Percentiles rank a stretch among this genome's conserved stretches.
Conservation (phyloP, 2,329 filamentous ascomycete species). For the Trichoderma sp. region DNA sequence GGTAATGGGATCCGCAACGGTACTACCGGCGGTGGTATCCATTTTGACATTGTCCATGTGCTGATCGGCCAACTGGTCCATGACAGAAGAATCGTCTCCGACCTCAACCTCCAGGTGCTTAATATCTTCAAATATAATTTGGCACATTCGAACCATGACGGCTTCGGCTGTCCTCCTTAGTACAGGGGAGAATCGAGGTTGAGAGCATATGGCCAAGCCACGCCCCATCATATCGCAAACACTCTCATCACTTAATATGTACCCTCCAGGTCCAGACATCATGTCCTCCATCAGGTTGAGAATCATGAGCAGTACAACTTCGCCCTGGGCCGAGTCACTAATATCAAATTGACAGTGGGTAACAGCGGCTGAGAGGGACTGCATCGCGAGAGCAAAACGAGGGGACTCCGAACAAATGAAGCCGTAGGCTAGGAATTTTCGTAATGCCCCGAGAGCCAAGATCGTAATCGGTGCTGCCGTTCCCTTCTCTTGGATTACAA, state of each 20-base stretch:
- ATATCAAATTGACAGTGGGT: slow-evolving; percentile 98
- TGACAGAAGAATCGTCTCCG: slow-evolving; percentile 63
- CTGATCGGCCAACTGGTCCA: slow-evolving; percentile 67
- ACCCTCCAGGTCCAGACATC: slow-evolving; percentile 89
- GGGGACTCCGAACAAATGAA: slow-evolving; percentile 83
- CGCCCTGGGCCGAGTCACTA: slow-evolving; percentile 90
- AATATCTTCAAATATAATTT: slow-evolving; percentile 93
- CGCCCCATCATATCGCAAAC: slow-evolving; percentile 99
- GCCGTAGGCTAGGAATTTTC: slow-evolving; percentile 95
- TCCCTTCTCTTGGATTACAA: slow-evolving; percentile 94
- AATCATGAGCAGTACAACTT: slow-evolving; percentile 92
- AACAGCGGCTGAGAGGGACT: slow-evolving; percentile 88
- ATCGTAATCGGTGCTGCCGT: slow-evolving; percentile 97
- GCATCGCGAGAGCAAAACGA: slow-evolving; percentile 89
- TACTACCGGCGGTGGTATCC: slow-evolving; percentile 59
- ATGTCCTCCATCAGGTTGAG: slow-evolving; percentile 98
- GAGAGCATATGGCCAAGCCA: slow-evolving; percentile 94
- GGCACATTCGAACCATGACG: slow-evolving; percentile 98
- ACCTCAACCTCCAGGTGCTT: slow-evolving; percentile 82
- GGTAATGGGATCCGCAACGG: slow-evolving; percentile 20
- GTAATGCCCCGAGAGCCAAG: slow-evolving; percentile 86
- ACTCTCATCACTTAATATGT: slow-evolving; percentile 94
- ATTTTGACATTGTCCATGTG: slow-evolving; percentile 80
- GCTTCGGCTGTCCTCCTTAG: slow-evolving; percentile 90
- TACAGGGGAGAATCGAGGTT: slow-evolving; percentile 86